phyloP scores from a whole-genome alignment of 331 rosid species.

The Arachis monticola region DNA sequence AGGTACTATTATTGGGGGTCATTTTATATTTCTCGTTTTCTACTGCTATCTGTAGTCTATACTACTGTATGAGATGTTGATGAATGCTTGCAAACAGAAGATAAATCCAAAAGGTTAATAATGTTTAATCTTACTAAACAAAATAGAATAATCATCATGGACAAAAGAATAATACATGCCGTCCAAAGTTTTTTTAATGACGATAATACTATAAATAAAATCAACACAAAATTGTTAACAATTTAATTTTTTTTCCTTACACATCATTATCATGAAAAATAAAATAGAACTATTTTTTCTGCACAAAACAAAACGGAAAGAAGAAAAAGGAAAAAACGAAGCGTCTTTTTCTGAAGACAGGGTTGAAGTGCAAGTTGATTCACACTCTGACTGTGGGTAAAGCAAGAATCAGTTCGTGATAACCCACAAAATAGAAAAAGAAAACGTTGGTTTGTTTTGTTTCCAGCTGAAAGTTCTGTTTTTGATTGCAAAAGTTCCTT shows the following conservation, averaged over 20 bases:
- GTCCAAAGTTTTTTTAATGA: neutral
- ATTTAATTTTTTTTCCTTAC: neutral
- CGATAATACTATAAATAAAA: neutral
- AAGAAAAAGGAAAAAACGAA: neutral
- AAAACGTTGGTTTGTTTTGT: neutral
- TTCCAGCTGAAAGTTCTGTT: neutral
- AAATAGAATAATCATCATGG: neutral
- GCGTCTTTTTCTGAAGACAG: neutral
- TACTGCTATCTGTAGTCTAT: neutral
- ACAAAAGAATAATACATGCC: neutral
- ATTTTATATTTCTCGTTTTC: too few species aligned
- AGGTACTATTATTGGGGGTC: neutral
- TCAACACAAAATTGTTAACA: neutral
- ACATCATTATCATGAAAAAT: neutral
- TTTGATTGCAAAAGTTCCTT: neutral
- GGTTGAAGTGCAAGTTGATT: neutral
- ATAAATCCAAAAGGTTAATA: neutral
- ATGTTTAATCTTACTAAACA: too few species aligned
- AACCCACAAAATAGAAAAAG: neutral
- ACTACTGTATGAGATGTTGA: neutral
- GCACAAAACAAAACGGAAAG: neutral
- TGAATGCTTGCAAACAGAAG: neutral
- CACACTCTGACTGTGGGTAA: neutral
- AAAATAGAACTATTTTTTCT: neutral
- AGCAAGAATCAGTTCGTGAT: neutral